A percentile compares a stretch with the other conserved stretches of the same genome.
Conservation (phyloP, 176 grass and related monocot species). For the Thalia dealbata region DNA sequence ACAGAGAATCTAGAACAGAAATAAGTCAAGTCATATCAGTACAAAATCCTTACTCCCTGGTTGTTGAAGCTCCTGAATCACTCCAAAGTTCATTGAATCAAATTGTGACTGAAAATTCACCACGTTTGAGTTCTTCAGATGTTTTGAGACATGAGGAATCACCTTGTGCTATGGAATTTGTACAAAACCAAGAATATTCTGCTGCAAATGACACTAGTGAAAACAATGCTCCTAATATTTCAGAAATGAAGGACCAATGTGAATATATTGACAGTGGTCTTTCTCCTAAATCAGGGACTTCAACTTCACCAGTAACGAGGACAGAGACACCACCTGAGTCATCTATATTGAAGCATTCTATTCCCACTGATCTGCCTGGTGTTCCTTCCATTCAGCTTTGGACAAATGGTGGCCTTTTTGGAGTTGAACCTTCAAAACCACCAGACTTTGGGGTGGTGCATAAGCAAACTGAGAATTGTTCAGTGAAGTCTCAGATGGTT, state of each 20-base stretch:
- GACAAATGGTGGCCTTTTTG: constrained; percentile 99
- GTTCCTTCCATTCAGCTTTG: constrained; percentile 70
- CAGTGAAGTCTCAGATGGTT: not conserved
- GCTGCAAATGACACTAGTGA: constrained; percentile 31
- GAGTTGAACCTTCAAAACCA: constrained; percentile 93
- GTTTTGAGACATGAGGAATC: constrained; percentile 13
- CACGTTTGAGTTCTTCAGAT: constrained; percentile 35
- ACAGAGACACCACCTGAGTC: constrained; percentile 14
- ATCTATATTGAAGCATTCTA: constrained; percentile 18
- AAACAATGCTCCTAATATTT: constrained; percentile 27
- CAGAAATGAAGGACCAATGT: constrained; percentile 18
- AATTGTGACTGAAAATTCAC: constrained; percentile 27
- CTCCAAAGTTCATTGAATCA: not conserved
- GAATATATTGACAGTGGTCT: constrained; percentile 26
- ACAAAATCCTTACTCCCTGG: constrained; percentile 22
- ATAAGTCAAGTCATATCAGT: constrained; percentile 4
- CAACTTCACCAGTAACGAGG: constrained; percentile 14
- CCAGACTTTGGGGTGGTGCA: constrained; percentile 43
- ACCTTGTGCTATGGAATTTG: constrained; percentile 16
- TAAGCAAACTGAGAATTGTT: constrained; percentile 32
- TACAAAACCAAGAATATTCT: constrained; percentile 17
- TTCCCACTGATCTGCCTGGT: constrained; percentile 28
- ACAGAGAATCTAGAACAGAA: constrained; percentile 20
- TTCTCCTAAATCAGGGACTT: constrained; percentile 21
- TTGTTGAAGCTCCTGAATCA: constrained; percentile 9